A percentile compares a stretch with the other conserved stretches of the same genome.
phyloP scores from a whole-genome alignment of 805 yeast species.

The Starmerella floricola region DNA sequence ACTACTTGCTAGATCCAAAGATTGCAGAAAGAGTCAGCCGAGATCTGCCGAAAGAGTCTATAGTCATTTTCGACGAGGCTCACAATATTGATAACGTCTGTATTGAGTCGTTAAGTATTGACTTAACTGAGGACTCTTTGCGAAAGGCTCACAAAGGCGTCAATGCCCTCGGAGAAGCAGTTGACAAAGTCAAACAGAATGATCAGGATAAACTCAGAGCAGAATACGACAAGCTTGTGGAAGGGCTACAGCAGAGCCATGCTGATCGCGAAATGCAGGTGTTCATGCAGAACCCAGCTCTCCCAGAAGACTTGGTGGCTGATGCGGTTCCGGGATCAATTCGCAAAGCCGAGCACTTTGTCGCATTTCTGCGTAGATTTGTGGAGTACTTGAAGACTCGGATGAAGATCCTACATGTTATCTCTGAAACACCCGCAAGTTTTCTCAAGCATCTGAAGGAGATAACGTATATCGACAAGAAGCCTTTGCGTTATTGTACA shows the following conservation, averaged over 20 bases:
- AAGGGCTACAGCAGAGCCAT: conserved; percentile 68
- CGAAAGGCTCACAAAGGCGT: conserved; percentile 85
- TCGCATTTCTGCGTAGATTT: conserved; percentile 81
- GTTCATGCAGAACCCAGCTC: conserved; percentile 76
- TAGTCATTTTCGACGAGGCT: conserved; percentile 95
- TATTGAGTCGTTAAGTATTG: conserved; percentile 85
- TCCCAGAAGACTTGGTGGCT: conserved; percentile 70
- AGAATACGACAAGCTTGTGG: conserved; percentile 84
- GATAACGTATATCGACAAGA: conserved; percentile 79
- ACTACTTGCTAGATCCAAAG: conserved; percentile 90
- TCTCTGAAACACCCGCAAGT: conserved; percentile 93
- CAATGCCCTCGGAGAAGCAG: conserved; percentile 57
- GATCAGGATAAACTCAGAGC: conserved; percentile 77
- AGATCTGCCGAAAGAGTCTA: conserved; percentile 83
- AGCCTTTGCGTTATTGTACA: conserved; percentile 84
- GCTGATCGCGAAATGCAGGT: conserved; percentile 46
- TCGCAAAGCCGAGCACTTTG: conserved; percentile 91
- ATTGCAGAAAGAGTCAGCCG: conserved; percentile 90
- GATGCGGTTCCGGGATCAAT: conserved; percentile 98
- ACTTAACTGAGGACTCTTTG: conserved; percentile 78
- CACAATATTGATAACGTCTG: conserved; percentile 98
- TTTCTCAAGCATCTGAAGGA: conserved; percentile 88
- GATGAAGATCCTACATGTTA: conserved; percentile 94
- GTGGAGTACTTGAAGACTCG: conserved; percentile 91
- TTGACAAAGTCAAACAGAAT: conserved; percentile 69